Conservation (phyloP, 129 eudicot species). For the Flaveria bidentis region DNA sequence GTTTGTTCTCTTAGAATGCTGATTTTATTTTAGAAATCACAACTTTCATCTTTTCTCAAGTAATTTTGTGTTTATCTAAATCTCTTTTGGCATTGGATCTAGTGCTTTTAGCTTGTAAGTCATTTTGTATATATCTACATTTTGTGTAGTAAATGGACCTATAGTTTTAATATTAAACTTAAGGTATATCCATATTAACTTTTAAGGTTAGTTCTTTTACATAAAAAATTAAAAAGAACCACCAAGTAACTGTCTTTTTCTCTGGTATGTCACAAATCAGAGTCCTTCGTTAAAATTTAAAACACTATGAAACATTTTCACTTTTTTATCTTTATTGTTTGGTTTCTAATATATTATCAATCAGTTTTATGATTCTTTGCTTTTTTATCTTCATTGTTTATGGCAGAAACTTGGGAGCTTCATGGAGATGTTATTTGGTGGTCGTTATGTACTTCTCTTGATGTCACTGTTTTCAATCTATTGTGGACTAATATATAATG, state of each 20-base stretch:
- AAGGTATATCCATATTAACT: background rate
- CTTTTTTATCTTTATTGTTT: background rate
- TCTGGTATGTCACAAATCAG: conserved; percentile 14
- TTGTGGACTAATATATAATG: conserved; percentile 94
- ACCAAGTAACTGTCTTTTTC: background rate
- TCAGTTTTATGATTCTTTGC: conserved; percentile 5
- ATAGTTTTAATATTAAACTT: background rate
- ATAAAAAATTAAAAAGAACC: background rate
- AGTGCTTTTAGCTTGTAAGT: conserved; percentile 6
- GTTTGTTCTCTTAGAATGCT: conserved; percentile 38
- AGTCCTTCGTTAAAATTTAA: background rate
- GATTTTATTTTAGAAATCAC: background rate
- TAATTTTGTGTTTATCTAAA: background rate
- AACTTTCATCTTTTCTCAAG: background rate
- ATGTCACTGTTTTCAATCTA: conserved; percentile 94
- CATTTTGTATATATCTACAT: background rate
- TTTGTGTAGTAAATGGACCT: background rate
- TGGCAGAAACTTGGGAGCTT: conserved; percentile 97
- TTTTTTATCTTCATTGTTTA: conserved; percentile 12
- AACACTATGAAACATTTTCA: background rate
- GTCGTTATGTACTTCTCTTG: conserved; percentile 89
- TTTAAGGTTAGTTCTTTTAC: background rate
- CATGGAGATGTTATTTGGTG: conserved; percentile 99
- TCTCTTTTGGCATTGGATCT: conserved; percentile 16
- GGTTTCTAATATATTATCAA: background rate